Percentiles rank a stretch among this genome's conserved stretches.
phyloP scores from a whole-genome alignment of 192 early-diverging fungal species.

The Umbelopsis sp. region DNA sequence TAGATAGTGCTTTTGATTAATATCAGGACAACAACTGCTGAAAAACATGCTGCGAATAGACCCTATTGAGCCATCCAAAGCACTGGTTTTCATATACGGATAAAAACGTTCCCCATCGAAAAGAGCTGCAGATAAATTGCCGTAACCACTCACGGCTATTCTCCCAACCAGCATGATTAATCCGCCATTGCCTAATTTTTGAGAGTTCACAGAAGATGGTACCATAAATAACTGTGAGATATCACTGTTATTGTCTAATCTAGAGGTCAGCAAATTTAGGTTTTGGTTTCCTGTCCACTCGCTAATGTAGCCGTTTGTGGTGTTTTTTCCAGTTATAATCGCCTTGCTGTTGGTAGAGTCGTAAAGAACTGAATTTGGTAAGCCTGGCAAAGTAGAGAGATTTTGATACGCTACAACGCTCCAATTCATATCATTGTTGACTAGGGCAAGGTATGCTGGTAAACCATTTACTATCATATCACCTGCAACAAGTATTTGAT shows the following conservation, averaged over 20 bases:
- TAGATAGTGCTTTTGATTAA: background rate
- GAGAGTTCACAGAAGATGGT: background rate
- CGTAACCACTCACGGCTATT: slow-evolving; percentile 38
- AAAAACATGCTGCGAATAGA: slow-evolving; percentile 30
- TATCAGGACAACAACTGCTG: background rate
- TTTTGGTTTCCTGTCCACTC: slow-evolving; percentile 3
- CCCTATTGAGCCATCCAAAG: slow-evolving; percentile 34
- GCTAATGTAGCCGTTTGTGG: slow-evolving; percentile 2
- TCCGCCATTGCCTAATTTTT: slow-evolving; percentile 3
- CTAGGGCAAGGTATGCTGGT: background rate
- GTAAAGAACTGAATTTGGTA: background rate
- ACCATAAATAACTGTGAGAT: slow-evolving; percentile 27
- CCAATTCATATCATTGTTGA: background rate
- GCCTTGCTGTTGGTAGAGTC: slow-evolving; percentile 7
- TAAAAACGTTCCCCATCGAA: slow-evolving; percentile 52
- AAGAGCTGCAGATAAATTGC: slow-evolving; percentile 46
- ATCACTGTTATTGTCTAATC: background rate
- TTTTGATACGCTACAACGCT: background rate
- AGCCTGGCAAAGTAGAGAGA: background rate
- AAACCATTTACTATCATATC: slow-evolving; percentile 1
- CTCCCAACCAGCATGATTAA: slow-evolving; percentile 49
- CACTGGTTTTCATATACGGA: slow-evolving; percentile 45
- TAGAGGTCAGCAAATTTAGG: background rate
- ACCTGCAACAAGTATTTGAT: slow-evolving; percentile 24
- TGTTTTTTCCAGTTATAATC: background rate